phyloP scores from a whole-genome alignment of 2,329 filamentous ascomycete species.

The Dactylonectria macrodidyma region DNA sequence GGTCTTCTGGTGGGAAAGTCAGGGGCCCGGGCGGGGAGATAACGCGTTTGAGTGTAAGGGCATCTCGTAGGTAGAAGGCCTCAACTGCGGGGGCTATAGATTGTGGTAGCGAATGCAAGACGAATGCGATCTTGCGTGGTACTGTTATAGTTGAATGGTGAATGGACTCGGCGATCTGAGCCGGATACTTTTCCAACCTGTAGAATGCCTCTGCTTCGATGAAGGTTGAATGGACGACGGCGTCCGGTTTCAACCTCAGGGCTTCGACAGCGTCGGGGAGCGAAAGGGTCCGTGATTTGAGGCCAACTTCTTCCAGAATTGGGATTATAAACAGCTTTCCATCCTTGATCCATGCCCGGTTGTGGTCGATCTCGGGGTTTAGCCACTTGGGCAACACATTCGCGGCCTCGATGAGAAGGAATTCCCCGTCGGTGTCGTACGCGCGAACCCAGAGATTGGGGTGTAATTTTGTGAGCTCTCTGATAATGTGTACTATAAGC shows the following conservation, averaged over 20 bases:
- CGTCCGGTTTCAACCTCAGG: slow-evolving; percentile 69
- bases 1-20: slow-evolving; percentile 81
- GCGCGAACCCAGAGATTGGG: slow-evolving; percentile 85
- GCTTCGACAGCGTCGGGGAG: slow-evolving; percentile 75
- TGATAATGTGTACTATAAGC: slow-evolving; percentile 92
- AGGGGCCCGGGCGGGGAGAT: slow-evolving; percentile 68
- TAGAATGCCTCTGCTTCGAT: slow-evolving; percentile 94
- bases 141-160: slow-evolving; percentile 82
- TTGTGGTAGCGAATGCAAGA: slow-evolving; percentile 82
- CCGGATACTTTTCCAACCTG: slow-evolving; percentile 86
- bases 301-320: slow-evolving; percentile 52
- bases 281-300: slow-evolving; percentile 64
- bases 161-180: slow-evolving; percentile 79
- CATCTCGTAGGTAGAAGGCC: slow-evolving; percentile 92
- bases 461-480: slow-evolving; percentile 82
- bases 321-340: slow-evolving; percentile 84
- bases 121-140: slow-evolving; percentile 84
- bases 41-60: slow-evolving; percentile 80
- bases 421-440: slow-evolving; percentile 93
- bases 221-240: slow-evolving; percentile 78
- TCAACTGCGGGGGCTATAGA: slow-evolving; percentile 89
- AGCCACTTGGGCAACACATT: slow-evolving; percentile 91
- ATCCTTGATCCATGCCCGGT: slow-evolving; percentile 90
- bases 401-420: slow-evolving; percentile 93
- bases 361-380: slow-evolving; percentile 89